Conservation (phyloP, 345 rosid genomes). For the Melastoma malabathricum region DNA sequence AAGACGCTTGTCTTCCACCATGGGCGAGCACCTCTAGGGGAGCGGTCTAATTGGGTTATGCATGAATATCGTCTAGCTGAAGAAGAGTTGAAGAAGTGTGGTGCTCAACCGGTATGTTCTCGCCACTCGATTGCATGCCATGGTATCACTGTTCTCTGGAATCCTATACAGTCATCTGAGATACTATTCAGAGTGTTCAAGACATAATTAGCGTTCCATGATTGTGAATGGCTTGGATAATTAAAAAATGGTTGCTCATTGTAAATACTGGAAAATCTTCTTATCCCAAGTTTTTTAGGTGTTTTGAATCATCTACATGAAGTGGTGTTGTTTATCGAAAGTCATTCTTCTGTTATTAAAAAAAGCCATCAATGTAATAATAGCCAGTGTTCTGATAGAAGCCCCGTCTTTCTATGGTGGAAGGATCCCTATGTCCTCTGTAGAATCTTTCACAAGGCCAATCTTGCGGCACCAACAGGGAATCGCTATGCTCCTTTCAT, state of each 20-base stretch:
- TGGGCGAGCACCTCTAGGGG: constrained; percentile 53
- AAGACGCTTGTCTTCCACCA: constrained; percentile 52
- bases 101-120: constrained; percentile 7
- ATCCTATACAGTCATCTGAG: too few species aligned
- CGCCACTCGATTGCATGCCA: too few species aligned
- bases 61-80: constrained; percentile 62
- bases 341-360: too few species aligned
- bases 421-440: constrained; percentile 67
- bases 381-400: not conserved
- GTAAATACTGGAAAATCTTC: too few species aligned
- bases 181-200: too few species aligned
- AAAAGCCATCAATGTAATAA: not conserved
- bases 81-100: constrained; percentile 32
- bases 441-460: constrained; percentile 79
- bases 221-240: too few species aligned
- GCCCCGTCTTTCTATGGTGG: constrained; percentile 12
- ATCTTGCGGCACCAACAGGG: constrained; percentile 79
- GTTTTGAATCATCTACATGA: too few species aligned
- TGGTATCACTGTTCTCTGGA: too few species aligned
- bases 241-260: too few species aligned
- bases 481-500: constrained; percentile 12
- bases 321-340: too few species aligned
- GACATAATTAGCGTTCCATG: too few species aligned
- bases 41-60: constrained; percentile 65
- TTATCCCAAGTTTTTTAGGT: too few species aligned